Conservation (phyloP, 352 stramenopile species). For the Pythium volutum region DNA sequence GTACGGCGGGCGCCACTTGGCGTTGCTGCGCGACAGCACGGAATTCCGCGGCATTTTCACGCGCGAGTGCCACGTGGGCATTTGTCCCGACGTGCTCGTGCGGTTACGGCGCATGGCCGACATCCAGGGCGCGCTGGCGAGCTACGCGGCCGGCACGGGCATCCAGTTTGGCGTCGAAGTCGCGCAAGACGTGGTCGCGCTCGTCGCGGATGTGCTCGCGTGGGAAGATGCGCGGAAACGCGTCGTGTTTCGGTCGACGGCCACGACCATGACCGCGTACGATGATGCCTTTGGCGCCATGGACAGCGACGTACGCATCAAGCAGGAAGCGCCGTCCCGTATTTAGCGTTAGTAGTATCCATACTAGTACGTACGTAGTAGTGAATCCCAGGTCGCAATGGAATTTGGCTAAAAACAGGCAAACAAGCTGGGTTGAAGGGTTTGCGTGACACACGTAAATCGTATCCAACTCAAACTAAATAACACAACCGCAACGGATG, state of each 20-base stretch:
- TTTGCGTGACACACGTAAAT: too few relatives aligned
- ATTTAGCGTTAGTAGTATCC: slow-evolving; percentile 13
- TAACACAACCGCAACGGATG: too few relatives aligned
- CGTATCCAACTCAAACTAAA: too few relatives aligned
- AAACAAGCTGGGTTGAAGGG: background rate
- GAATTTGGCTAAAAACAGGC: background rate
- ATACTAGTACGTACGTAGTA: slow-evolving; percentile 6
- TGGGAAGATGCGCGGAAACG: slow-evolving; percentile 65
- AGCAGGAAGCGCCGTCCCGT: slow-evolving; percentile 13
- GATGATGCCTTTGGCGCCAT: background rate
- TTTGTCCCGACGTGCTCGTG: slow-evolving; percentile 52
- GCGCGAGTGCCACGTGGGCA: slow-evolving; percentile 39
- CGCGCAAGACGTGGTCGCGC: slow-evolving; percentile 68
- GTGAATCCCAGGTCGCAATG: slow-evolving; percentile 15
- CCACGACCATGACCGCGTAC: background rate
- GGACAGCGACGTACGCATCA: background rate
- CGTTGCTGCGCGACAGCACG: slow-evolving; percentile 61
- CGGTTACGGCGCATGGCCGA: slow-evolving; percentile 74
- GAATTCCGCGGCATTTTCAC: slow-evolving; percentile 65
- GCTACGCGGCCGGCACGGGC: slow-evolving; percentile 52
- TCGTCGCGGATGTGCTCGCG: slow-evolving; percentile 64
- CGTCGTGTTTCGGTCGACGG: slow-evolving; percentile 41
- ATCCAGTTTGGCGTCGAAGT: slow-evolving; percentile 82
- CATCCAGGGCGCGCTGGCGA: slow-evolving; percentile 67
- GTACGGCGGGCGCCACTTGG: slow-evolving; percentile 60